Conservation (phyloP, 257 asterid species). For the Plantago ovata region DNA sequence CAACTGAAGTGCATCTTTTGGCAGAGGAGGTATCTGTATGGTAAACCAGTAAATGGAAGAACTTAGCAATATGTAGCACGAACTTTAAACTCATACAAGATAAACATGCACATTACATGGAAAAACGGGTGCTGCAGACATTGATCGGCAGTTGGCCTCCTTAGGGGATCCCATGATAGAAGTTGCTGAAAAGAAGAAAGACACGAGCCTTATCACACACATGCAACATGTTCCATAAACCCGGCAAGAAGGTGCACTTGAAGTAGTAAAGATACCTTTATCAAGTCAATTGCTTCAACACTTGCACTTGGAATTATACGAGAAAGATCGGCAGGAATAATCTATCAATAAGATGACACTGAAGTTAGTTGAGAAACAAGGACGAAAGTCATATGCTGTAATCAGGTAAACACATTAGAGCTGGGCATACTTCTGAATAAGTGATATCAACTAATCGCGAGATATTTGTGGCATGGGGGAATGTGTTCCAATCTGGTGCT, state of each 20-base stretch:
- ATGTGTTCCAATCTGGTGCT: conserved; percentile 72
- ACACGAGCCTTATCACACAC: conserved; percentile 2
- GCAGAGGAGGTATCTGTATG: conserved; percentile 53
- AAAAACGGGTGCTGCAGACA: conserved; percentile 92
- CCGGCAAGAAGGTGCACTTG: background rate
- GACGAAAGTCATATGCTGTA: conserved; percentile 3
- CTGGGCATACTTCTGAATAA: conserved; percentile 53
- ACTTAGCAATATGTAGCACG: conserved; percentile 26
- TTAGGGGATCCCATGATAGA: conserved; percentile 88
- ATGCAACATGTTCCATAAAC: conserved; percentile 15
- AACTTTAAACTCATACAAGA: conserved; percentile 19
- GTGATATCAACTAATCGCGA: conserved; percentile 53
- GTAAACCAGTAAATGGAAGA: conserved; percentile 50
- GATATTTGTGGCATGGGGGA: conserved; percentile 69
- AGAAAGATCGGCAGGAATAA: conserved; percentile 60
- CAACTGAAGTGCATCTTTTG: conserved; percentile 59
- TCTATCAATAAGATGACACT: conserved; percentile 39
- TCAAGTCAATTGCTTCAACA: conserved; percentile 77
- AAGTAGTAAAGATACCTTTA: conserved; percentile 48
- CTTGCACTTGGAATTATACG: conserved; percentile 76
- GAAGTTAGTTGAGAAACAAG: conserved; percentile 14
- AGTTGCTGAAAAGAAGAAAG: conserved; percentile 58
- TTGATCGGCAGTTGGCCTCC: conserved; percentile 92
- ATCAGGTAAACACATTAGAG: conserved; percentile 13
- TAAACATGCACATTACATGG: conserved; percentile 43